Evolutionary conservation across 345 rosid species (phyloP), one percentile per base, ranked within the genome.

Genomic region (Heritiera littoralis): DNA sequence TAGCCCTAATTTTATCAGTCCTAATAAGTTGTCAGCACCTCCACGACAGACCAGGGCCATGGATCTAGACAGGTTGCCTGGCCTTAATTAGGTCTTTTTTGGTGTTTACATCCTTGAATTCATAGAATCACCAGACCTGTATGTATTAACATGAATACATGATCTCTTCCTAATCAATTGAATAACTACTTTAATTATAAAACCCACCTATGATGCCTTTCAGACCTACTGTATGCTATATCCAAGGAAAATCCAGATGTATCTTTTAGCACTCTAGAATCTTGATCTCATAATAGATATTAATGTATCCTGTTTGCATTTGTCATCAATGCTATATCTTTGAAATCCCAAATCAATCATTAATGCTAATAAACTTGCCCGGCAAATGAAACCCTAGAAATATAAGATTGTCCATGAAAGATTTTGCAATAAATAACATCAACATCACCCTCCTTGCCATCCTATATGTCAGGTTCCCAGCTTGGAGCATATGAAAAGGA

Each of bases 381-480:
- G 43, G n/a, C 72, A 43, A 67, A 67, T n/a, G 2, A 8, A 66
- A 67, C 51, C 72, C 54, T 67, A 67, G 35, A 67, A 67, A 43
- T 67, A 9, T 43, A 67, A n/a, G 52, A 48, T 54, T 54, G 14
- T 65, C 69, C 49, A 66, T 66, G 71, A 66, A 66, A 66, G 71
- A 66, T 66, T 67, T 67, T 18, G 51, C 30, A 67, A 41, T 9
- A 43, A 43, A 40, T 18, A 66, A 40, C 7, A 7, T 15, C 23
- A 66, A 55, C 12, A 60, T 67, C 52, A 69, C 49, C n/a, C 17
- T 13, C n/a, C 1, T 23, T 13, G 18, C 17, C 45, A 52, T 15
- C 30, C 23, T 52, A 54, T 28, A 35, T 64, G 28, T 17, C 2
- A 65, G 52, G 45, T 71, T 55, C 48, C 15, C 3, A 81, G 64